A percentile compares a stretch with the other conserved stretches of the same genome.
Conservation (phyloP, 768 basidiomycete genomes). For the Steccherinum ochraceum region DNA sequence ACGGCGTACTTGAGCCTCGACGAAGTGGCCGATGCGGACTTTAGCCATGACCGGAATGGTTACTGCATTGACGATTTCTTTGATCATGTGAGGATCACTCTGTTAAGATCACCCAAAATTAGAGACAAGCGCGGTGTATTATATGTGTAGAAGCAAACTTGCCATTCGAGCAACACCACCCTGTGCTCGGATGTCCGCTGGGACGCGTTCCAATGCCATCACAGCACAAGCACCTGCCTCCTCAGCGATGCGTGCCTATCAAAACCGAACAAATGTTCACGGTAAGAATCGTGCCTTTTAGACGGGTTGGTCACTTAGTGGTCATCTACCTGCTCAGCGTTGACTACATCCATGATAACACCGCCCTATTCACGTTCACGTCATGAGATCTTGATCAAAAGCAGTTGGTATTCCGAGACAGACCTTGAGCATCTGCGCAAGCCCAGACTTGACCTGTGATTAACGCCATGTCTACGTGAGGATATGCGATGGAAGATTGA, state of each 20-base stretch:
- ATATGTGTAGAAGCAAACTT: constrained; percentile 17
- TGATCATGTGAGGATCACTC: constrained; percentile 97
- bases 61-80: constrained; percentile 89
- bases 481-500: constrained; percentile 4
- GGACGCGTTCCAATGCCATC: constrained; percentile 94
- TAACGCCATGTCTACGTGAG: not conserved
- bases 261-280: constrained; percentile 2
- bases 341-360: constrained; percentile 95
- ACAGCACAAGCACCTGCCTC: constrained; percentile 97
- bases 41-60: constrained; percentile 98
- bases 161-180: constrained; percentile 98
- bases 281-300: constrained; percentile 1
- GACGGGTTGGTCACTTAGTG: constrained; percentile 26
- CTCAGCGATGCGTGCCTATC: constrained; percentile 89
- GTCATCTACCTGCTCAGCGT: constrained; percentile 51
- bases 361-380: constrained; percentile 46
- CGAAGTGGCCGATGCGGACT: constrained; percentile 94
- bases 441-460: constrained; percentile 78
- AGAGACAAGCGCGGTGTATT: not conserved
- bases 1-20: constrained; percentile 77
- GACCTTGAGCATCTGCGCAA: constrained; percentile 97
- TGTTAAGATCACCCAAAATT: constrained; percentile 20
- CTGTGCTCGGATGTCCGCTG: constrained; percentile 86
- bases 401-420: constrained; percentile 13
- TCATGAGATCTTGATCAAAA: constrained; percentile 4